These are phyloP conservation scores for Venustampulla echinocandica DNA, from an alignment of 495 filamentous ascomycete genomes.

Conservation along the genomic window DNA sequence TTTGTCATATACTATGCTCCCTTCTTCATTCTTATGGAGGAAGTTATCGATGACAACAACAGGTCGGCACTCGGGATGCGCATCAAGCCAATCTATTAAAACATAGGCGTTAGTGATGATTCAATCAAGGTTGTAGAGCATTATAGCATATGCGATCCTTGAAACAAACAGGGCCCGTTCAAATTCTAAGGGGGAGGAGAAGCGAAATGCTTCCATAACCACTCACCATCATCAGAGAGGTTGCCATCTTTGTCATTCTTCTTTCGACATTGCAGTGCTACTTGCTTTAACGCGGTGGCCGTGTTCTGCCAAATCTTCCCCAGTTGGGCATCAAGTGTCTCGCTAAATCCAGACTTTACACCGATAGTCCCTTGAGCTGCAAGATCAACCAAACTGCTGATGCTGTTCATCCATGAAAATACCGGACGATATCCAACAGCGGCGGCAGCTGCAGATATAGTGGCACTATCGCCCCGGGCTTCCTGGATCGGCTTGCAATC, in stretches of 20 bases:
- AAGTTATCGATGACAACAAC: conserved; percentile 95
- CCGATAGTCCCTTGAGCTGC: conserved; percentile 91
- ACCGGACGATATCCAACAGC: conserved; percentile 89
- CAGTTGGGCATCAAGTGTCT: conserved; percentile 85
- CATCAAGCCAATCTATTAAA: conserved; percentile 85
- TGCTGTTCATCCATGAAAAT: conserved; percentile 93
- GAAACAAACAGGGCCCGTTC: no score
- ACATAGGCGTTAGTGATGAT: not conserved
- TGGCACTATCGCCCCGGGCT: conserved; percentile 80
- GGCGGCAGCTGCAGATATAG: conserved; percentile 69
- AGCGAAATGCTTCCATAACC: not conserved
- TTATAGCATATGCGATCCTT: not conserved
- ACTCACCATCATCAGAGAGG: conserved; percentile 34
- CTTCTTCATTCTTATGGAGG: conserved; percentile 66
- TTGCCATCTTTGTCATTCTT: conserved; percentile 67
- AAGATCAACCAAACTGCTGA: conserved; percentile 85
- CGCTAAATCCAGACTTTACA: conserved; percentile 88
- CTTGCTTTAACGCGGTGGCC: conserved; percentile 64
- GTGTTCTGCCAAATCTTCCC: conserved; percentile 89
- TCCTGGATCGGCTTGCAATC: conserved; percentile 94
- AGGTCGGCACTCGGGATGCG: conserved; percentile 75
- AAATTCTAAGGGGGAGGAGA: no score
- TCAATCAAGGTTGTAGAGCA: not conserved
- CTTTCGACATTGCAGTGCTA: conserved; percentile 58
- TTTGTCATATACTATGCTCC: conserved; percentile 75